Percentiles rank a stretch among this genome's conserved stretches.
phyloP scores from a whole-genome alignment of 2,329 filamentous ascomycete species.

The Fonsecaea pedrosoi region DNA sequence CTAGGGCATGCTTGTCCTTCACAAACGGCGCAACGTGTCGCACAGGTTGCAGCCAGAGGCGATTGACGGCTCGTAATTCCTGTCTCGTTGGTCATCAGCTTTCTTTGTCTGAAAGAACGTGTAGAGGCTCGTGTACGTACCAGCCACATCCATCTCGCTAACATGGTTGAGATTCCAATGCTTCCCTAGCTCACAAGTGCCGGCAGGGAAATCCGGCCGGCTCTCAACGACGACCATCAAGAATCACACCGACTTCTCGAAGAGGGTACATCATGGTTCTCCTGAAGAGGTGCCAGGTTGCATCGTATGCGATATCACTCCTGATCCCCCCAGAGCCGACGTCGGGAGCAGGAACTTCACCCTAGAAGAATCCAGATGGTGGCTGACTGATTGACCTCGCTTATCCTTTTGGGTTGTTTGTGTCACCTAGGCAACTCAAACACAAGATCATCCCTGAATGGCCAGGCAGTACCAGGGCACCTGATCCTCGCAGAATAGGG shows the following conservation, averaged over 20 bases:
- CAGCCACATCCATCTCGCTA: conserved; percentile 17
- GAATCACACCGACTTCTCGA: conserved; percentile 30
- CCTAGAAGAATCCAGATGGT: neutral
- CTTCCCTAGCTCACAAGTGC: neutral
- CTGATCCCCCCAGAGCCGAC: neutral
- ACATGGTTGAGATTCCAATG: conserved; percentile 15
- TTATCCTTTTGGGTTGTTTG: conserved; percentile 21
- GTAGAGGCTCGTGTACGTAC: conserved; percentile 15
- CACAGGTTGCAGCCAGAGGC: conserved; percentile 25
- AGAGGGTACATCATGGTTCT: conserved; percentile 17
- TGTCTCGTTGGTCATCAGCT: conserved; percentile 14
- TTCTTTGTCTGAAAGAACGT: conserved; percentile 29
- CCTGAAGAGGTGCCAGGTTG: conserved; percentile 19
- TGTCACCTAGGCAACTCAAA: conserved; percentile 17
- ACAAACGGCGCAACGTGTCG: conserved; percentile 23
- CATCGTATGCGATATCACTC: conserved; percentile 14
- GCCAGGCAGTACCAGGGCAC: neutral
- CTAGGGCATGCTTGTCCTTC: conserved; percentile 1
- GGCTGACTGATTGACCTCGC: conserved; percentile 17
- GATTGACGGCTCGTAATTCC: conserved; percentile 12
- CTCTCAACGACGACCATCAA: conserved; percentile 6
- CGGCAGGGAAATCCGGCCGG: conserved; percentile 1
- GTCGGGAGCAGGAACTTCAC: conserved; percentile 1
- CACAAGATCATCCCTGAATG: conserved; percentile 12
- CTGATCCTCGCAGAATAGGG: neutral